Base-by-base conservation (phyloP, 192 early-diverging fungal species). In the Coemansia sp. region DNA sequence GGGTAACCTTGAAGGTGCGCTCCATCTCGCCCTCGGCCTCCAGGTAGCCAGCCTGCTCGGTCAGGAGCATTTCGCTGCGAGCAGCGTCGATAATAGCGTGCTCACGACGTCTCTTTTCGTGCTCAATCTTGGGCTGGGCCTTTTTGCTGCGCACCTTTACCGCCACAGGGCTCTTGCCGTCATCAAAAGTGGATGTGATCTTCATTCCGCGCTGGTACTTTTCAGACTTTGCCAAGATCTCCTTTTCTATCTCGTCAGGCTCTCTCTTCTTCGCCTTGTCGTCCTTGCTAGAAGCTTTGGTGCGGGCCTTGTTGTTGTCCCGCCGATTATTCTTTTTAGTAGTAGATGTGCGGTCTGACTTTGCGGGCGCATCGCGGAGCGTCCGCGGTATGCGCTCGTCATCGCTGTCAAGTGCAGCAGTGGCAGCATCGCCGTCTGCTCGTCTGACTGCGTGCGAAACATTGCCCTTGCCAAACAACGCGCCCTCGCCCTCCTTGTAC, bases 21-120 rank as follows among this genome's bases (percentile, higher is more conserved):
- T 98, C 95, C 57, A 93, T 83, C 26, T 48, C 46, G 1, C 87
- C 88, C 52, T 98, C 95, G 2, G 92, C 88, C 74, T 94, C 92
- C 42, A 98, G 68, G 62, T 72, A 92, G 32, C 95, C 94, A 4
- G 80, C 85, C 33, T 90, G 83, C 53, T 93, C 87, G 0, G 88
- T 81, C 40, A 91, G 70, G 29, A 98, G 82, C 54, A 93, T 63
- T 62, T 95, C 93, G 27, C 87, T 74, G 36, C 87, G 85, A 0
- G 91, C 91, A 0, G 93, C 92, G 32, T 86, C 82, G 22, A 74
- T 58, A 9, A 85, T 87, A 4, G 91, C 93, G 14, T 88, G 87
- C 33, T 86, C 70, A 40, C 76, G 77, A 17, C 83, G 73, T 43
- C 83, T 82, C 62, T 91, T 83, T 53, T 80, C 70, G 38, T 84